phyloP scores from a whole-genome alignment of 176 grass and related monocot genomes.

The Ananas comosus region DNA sequence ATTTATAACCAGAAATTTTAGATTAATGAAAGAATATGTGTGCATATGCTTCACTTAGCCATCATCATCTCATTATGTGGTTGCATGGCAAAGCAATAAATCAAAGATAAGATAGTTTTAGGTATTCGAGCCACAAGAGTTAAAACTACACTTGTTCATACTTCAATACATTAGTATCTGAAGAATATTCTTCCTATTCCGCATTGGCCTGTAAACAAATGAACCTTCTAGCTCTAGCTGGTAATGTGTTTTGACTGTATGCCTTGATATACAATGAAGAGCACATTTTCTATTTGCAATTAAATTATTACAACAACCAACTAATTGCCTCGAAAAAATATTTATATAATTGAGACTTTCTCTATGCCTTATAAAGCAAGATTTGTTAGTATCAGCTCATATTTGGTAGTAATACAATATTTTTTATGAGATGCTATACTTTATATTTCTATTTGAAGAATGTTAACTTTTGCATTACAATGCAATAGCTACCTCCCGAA shows the following conservation, averaged over 20 bases:
- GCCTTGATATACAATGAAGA: not conserved
- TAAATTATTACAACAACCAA: not conserved
- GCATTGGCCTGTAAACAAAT: slow-evolving; percentile 45
- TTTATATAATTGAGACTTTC: too few species aligned
- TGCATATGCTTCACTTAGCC: not conserved
- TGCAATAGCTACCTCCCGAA: too few species aligned
- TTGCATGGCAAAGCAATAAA: not conserved
- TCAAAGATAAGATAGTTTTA: slow-evolving; percentile 26
- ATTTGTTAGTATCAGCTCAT: too few species aligned
- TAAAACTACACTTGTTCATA: slow-evolving; percentile 75
- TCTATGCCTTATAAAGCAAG: too few species aligned
- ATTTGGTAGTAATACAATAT: too few species aligned
- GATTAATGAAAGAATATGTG: not conserved
- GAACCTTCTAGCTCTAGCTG: not conserved
- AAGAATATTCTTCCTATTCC: slow-evolving; percentile 81
- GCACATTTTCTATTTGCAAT: not conserved
- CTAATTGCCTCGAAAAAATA: too few species aligned
- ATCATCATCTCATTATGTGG: not conserved
- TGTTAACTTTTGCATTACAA: too few species aligned
- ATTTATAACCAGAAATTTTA: not conserved
- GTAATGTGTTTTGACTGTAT: not conserved
- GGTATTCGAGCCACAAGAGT: slow-evolving; percentile 76
- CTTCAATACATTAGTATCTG: slow-evolving; percentile 79
- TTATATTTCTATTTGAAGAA: too few species aligned
- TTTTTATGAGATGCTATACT: too few species aligned